Evolutionary conservation across 2,329 filamentous ascomycete genomes (phyloP), one percentile per base, ranked within the genome.

Genomic region (Diaporthe sp.): DNA sequence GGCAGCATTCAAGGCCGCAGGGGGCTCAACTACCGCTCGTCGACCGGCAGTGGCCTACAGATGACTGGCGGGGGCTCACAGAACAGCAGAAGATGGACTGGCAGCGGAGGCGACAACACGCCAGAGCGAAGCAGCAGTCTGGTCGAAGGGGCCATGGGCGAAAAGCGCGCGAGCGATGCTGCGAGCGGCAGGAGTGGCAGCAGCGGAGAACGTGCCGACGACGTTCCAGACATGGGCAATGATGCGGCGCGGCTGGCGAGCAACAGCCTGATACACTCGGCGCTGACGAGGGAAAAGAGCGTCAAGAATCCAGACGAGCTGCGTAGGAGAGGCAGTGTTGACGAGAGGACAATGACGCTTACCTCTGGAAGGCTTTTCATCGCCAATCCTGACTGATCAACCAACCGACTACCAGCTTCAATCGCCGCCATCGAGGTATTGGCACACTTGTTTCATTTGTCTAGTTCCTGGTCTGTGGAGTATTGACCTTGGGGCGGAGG

Each of bases 271-370:
- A 84, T 89, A 78, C 86, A 92, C 78, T 88, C 90, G 9, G 85
- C 88, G 9, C 81, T 92, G 69, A 89, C 91, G 27, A 87, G 91
- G 75, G 89, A 92, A 80, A 92, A 92, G 86, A 92, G 90, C 79
- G 86, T 89, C 71, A 92, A 91, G 84, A 92, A 88, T 70, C 88
- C 90, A 4, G 94, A 95, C 32, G 94, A 96, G 76, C 85, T 97
- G 72, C 89, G 88, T 79, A 88, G 94, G 78, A 88, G 94, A 79
- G 94, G 94, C 73, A 97, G 94, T 80, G 94, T 97, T 65, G 94
- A 97, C 81, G 94, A 97, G 83, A 88, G 93, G 79, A 94, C 93
- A 7, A 92, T 91, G 83, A 96, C 94, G 1, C 92, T 97, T 81
- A 91, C 90, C 27, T 88, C 90, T 37, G 92, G 92, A 65, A 90